Base-by-base conservation (phyloP, 2,329 filamentous ascomycete species). In the Hymenoscyphus albidus region DNA sequence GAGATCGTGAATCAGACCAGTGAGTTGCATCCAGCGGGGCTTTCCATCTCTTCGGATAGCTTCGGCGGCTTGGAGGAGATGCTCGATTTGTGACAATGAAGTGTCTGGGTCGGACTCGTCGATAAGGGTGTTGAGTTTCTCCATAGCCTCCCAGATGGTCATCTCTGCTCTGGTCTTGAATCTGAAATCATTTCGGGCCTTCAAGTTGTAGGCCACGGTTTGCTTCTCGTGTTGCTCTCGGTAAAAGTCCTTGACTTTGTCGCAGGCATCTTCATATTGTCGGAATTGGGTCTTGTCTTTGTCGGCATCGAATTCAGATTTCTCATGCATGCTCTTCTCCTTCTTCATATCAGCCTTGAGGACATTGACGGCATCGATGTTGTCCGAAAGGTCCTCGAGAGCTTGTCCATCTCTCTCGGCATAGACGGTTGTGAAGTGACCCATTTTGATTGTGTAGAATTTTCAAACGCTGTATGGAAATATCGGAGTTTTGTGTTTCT, bases 61-160 rank as follows among this genome's bases (percentile, higher is more conserved):
- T 79, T 97, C 93, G 62, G 93, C 93, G 18, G 90, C 88, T 77
- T 97, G 93, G 16, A 96, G 85, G 38, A 96, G 83, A 78, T 96
- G 93, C 78, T 96, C 90, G 75, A 96, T 96, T 80, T 96, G 93
- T 35, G 87, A 89, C 68, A 97, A 87, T 58, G 85, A 87, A 57
- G 93, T 96, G 79, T 97, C 92, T 1, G 93, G 93, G 80, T 97
- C 93, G 22, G 89, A 93, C 78, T 96, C 91, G 79, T 97, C 93
- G 76, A 96, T 90, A 61, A 96, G 84, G 0, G 90, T 92, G 83
- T 96, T 92, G 74, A 96, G 88, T 78, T 92, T 93, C 84, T 96
- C 91, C 79, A 96, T 95, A 22, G 93, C 93, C 76, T 96, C 83
- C 93, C 92, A 96, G 76, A 96, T 83, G 67, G 88, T 89, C 90